Evolutionary conservation across 345 rosid genomes (phyloP), one percentile per base, ranked within the genome.

Genomic region (Chamaenerion angustifolium): DNA sequence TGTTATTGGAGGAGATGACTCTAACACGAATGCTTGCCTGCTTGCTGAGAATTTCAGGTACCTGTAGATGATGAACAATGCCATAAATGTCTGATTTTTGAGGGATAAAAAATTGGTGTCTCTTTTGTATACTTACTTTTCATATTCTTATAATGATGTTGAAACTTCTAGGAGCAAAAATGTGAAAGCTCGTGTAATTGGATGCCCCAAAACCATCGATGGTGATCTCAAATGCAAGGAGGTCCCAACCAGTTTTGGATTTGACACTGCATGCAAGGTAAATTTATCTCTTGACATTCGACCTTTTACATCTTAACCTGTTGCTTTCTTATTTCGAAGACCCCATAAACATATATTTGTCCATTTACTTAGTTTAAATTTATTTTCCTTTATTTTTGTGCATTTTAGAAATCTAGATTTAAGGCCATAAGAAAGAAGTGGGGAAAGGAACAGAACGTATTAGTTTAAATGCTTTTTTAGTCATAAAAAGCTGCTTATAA

Each of bases 231-330:
- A 88, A 72, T 77, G 81, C 81, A 82, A 93, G 69, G 99, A 93
- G 71, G 99, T 88, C 59, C 99, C 99, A 3, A 40, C 81, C 47
- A 93, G 99, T 77, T 93, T 93, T 66, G 99, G 99, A 48, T 92
- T 92, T 42, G 99, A 92, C 56, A 92, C 99, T n/a, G 96, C 99
- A 53, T 92, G 99, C 95, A 92, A 79, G 96, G 99, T 92, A 68
- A 65, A 43, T 45, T 40, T 49, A 6, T 18, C 21, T 31, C 37
- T n/a, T 31, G 37, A 5, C 0, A 5, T 31, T 31, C 37, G 37
- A 31, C 37, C 37, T 31, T 31, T 31, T 5, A 8, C 37, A 31
- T 31, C 6, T 31, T 31, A 31, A 31, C 37, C 37, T 5, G 8
- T 31, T 8, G 37, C 37, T 8, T 31, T 31, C 5, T 31, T 31